phyloP scores from a whole-genome alignment of 352 stramenopile species.

The Aphanomyces astaci region DNA sequence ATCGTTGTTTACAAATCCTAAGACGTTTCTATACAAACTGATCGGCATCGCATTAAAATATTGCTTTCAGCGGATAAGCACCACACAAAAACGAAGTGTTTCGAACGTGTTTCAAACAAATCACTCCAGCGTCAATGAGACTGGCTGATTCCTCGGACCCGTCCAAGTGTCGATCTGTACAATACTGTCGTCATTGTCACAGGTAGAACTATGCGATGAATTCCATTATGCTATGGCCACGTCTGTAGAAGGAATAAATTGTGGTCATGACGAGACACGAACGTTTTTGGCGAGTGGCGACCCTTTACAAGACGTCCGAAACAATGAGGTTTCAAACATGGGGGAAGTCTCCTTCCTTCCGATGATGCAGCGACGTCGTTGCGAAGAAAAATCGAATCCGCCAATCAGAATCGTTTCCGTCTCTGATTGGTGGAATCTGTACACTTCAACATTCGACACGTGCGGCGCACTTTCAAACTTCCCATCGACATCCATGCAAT shows the following conservation, averaged over 20 bases:
- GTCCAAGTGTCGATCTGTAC: neutral
- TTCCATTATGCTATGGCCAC: no score
- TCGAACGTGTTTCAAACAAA: neutral
- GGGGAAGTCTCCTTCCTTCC: neutral
- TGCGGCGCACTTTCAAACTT: no score
- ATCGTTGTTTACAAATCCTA: neutral
- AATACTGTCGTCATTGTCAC: no score
- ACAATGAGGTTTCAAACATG: neutral
- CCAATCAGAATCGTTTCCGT: neutral
- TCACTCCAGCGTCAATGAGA: neutral
- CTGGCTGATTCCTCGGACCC: neutral
- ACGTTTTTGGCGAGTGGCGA: no score
- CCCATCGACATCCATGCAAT: no score
- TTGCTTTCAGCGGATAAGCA: neutral
- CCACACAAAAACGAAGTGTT: slow-evolving; percentile 2
- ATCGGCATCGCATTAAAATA: neutral
- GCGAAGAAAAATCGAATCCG: neutral
- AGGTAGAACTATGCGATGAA: no score
- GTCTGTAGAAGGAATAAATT: neutral
- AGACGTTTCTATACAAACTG: neutral
- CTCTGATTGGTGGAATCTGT: neutral
- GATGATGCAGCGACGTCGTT: neutral
- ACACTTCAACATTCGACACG: neutral
- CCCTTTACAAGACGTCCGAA: no score
- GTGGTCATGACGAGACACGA: neutral